Evolutionary conservation across 345 rosid genomes (phyloP).

Genomic region (Theobroma cacao): DNA sequence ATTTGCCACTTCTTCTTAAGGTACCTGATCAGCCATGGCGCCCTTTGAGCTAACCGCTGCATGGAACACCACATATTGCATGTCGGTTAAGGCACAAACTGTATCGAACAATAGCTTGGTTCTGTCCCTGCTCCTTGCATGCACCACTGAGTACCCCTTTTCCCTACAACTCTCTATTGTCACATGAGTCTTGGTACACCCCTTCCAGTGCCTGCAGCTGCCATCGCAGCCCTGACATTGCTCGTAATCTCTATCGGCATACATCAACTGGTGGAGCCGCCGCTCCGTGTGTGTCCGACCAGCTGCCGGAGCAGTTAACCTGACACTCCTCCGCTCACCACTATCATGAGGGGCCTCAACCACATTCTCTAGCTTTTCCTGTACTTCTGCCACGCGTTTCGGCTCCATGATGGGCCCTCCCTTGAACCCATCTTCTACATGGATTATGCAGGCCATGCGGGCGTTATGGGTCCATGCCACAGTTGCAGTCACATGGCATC

Average conservation of each 20-base stretch:
- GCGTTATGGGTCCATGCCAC: constrained; percentile 84
- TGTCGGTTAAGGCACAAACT: constrained; percentile 68
- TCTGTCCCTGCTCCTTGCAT: constrained; percentile 63
- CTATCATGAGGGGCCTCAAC: constrained; percentile 60
- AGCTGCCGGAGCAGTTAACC: constrained; percentile 40
- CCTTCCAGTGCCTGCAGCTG: constrained; percentile 38
- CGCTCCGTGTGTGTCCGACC: constrained; percentile 74
- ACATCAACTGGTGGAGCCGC: constrained; percentile 87
- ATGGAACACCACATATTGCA: constrained; percentile 84
- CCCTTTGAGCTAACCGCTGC: constrained; percentile 75
- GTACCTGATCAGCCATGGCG: constrained; percentile 65
- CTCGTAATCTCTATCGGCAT: constrained; percentile 54
- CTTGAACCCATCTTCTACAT: constrained; percentile 54
- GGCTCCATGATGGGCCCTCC: constrained; percentile 61
- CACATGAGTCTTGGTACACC: constrained; percentile 57
- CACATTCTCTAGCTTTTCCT: constrained; percentile 56
- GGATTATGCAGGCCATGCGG: constrained; percentile 64
- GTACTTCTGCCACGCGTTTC: constrained; percentile 38
- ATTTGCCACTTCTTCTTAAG: background rate
- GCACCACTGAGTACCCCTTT: constrained; percentile 75
- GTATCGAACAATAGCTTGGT: constrained; percentile 87
- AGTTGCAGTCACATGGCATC: constrained; percentile 64
- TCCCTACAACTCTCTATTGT: constrained; percentile 62
- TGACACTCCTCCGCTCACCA: constrained; percentile 55
- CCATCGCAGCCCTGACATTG: constrained; percentile 52